A percentile compares a stretch with the other conserved stretches of the same genome.
Conservation (phyloP, 176 grass and related monocot genomes). For the Typha latifolia region DNA sequence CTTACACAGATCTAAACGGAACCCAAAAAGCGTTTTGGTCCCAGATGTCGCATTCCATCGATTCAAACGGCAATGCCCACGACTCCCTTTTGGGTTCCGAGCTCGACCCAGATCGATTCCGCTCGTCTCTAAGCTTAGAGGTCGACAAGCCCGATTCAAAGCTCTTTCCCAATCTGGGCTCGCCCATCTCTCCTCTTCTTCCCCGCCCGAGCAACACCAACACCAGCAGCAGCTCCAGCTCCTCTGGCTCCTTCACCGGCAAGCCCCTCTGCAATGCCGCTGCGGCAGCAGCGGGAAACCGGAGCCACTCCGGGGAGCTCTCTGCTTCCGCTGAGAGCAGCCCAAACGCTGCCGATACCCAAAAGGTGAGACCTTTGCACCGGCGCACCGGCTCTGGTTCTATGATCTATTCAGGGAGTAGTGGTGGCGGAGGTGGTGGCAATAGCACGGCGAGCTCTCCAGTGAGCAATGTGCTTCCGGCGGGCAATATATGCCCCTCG, state of each 20-base stretch:
- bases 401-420: constrained; percentile 59
- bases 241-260: constrained; percentile 28
- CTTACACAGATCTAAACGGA: neutral
- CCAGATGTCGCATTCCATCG: neutral
- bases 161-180: constrained; percentile 67
- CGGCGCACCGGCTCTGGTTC: constrained; percentile 63
- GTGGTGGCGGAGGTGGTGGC: constrained; percentile 36
- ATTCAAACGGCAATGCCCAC: constrained; percentile 22
- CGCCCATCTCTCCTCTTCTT: constrained; percentile 59
- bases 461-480: constrained; percentile 70
- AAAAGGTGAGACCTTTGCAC: constrained; percentile 21
- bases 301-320: constrained; percentile 30
- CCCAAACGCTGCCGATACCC: constrained; percentile 3
- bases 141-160: constrained; percentile 73
- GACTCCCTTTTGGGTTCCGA: neutral
- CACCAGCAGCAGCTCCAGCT: constrained; percentile 33
- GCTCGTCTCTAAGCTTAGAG: constrained; percentile 33
- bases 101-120: constrained; percentile 27
- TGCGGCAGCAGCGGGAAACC: constrained; percentile 26
- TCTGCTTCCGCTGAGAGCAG: constrained; percentile 24
- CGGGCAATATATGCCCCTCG: constrained; percentile 80
- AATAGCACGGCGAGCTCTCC: constrained; percentile 66
- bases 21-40: neutral
- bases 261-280: constrained; percentile 20
- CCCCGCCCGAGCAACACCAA: constrained; percentile 25